Evolutionary conservation across 2,329 filamentous ascomycete genomes (phyloP).

Genomic region (Hymenoscyphus scutula): DNA sequence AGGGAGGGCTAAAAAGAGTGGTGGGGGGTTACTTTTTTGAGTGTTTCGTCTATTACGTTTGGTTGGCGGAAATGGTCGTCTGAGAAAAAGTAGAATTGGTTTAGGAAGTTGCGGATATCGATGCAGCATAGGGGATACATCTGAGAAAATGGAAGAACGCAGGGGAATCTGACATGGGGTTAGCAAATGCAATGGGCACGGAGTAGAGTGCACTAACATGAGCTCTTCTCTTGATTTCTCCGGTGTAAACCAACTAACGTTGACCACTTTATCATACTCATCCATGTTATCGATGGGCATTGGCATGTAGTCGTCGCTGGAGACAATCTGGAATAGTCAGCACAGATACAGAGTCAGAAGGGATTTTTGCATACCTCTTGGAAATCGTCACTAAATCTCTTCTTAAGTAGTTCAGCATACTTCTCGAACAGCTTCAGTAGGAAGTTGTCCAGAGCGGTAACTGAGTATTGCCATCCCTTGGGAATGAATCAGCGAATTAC

Average conservation of each 20-base stretch:
- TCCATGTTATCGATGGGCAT: constrained; percentile 91
- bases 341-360: constrained; percentile 10
- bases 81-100: constrained; percentile 97
- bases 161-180: constrained; percentile 67
- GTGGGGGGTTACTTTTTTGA: constrained; percentile 61
- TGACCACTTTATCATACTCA: constrained; percentile 93
- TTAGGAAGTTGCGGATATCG: constrained; percentile 94
- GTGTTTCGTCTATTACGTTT: constrained; percentile 83
- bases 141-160: constrained; percentile 94
- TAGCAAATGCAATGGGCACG: constrained; percentile 6
- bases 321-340: constrained; percentile 53
- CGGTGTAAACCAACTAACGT: constrained; percentile 92
- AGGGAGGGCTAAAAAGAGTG: not conserved
- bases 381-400: constrained; percentile 91
- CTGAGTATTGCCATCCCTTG: constrained; percentile 81
- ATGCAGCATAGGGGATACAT: constrained; percentile 99
- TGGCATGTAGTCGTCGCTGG: constrained; percentile 99
- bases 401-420: constrained; percentile 88
- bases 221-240: constrained; percentile 75
- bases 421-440: constrained; percentile 88
- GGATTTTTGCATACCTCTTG: constrained; percentile 61
- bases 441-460: constrained; percentile 76
- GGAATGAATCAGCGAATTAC: not conserved
- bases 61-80: constrained; percentile 94
- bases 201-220: constrained; percentile 50